Evolutionary conservation across 306 rosid species (phyloP).

Genomic region (Leucaena leucocephala): DNA sequence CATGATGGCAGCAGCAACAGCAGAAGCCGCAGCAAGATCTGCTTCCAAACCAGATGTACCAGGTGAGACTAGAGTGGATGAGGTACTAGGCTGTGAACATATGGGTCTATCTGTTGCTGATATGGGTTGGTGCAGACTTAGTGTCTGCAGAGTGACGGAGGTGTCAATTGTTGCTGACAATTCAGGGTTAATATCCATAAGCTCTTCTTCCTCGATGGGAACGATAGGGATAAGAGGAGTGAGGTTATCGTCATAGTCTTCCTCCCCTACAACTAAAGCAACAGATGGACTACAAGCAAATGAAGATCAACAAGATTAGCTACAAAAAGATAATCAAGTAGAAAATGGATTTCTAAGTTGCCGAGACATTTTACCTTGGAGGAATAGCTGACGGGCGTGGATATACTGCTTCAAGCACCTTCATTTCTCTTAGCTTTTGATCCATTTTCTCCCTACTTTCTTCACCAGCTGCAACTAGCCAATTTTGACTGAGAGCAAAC

Average conservation of each 20-base stretch:
- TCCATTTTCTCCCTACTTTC: slow-evolving; percentile 57
- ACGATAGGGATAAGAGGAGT: slow-evolving; percentile 57
- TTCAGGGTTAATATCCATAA: slow-evolving; percentile 28
- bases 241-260: slow-evolving; percentile 51
- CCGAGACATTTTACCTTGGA: slow-evolving; percentile 46
- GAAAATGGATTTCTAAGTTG: slow-evolving; percentile 8
- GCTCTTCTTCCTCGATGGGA: slow-evolving; percentile 67
- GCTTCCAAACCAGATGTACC: slow-evolving; percentile 38
- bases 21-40: slow-evolving; percentile 54
- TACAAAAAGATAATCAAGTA: slow-evolving; percentile 1
- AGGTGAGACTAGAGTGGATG: slow-evolving; percentile 18
- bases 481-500: slow-evolving; percentile 45
- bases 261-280: slow-evolving; percentile 45
- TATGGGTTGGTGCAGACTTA: slow-evolving; percentile 17
- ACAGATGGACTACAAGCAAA: slow-evolving; percentile 55
- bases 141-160: slow-evolving; percentile 28
- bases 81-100: slow-evolving; percentile 21
- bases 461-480: slow-evolving; percentile 77
- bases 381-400: slow-evolving; percentile 73
- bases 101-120: slow-evolving; percentile 17
- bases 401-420: slow-evolving; percentile 69
- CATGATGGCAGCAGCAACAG: slow-evolving; percentile 50
- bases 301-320: slow-evolving; percentile 14
- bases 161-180: slow-evolving; percentile 25
- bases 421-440: slow-evolving; percentile 55